Evolutionary conservation across 768 basidiomycete genomes (phyloP).

Genomic region (Lentinula sp.): DNA sequence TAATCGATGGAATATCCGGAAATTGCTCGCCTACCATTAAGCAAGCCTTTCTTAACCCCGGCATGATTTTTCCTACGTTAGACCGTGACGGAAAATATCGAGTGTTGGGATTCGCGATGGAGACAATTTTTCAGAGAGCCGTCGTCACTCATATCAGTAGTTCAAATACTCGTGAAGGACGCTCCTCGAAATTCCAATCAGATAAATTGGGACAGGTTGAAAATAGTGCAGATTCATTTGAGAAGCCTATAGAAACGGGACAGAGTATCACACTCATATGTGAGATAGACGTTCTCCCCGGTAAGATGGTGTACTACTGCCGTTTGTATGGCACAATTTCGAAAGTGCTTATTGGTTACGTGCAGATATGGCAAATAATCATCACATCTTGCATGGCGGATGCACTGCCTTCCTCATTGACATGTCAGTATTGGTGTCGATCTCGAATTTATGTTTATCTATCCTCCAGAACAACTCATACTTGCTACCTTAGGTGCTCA

Average conservation of each 20-base stretch:
- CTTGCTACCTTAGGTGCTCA: background rate
- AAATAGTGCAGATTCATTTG: too few species aligned
- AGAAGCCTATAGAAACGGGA: background rate
- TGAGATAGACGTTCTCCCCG: background rate
- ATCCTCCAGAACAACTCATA: background rate
- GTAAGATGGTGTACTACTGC: background rate
- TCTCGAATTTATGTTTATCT: background rate
- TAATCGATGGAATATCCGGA: background rate
- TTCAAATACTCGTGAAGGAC: background rate
- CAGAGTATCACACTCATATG: background rate
- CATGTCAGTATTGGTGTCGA: background rate
- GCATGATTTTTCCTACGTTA: background rate
- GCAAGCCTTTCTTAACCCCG: background rate
- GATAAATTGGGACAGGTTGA: too few species aligned
- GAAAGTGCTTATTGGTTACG: background rate
- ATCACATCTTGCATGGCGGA: background rate
- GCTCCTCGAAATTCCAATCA: too few species aligned
- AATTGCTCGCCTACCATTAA: background rate
- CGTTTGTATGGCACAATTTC: background rate
- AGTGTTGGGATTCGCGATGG: background rate
- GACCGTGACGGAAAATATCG: background rate
- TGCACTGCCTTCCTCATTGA: constrained; percentile 1
- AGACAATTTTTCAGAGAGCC: background rate
- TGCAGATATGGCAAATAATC: constrained; percentile 1
- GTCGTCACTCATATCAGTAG: background rate